Base-by-base conservation (phyloP, 345 rosid species). In the Chamaenerion angustifolium region DNA sequence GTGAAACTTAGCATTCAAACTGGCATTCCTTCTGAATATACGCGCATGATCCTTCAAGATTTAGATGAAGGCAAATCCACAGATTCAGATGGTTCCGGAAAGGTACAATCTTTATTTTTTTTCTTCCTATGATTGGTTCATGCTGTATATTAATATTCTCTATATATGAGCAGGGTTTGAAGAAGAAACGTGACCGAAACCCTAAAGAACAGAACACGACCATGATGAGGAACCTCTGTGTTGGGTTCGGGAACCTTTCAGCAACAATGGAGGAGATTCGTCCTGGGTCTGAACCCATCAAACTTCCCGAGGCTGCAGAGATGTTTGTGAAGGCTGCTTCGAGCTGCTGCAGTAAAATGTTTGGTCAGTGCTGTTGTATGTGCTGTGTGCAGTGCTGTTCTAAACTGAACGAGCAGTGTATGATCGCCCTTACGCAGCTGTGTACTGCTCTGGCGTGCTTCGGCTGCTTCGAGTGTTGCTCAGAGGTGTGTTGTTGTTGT, bases 391-490 rank as follows among this genome's bases (percentile, higher is more conserved):
- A 67, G 41, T 78, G 93, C 54, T 92, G 93, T 64, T 56, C 81
- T 17, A 71, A 51, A 65, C 70, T 82, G 51, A 92, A 79, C 44
- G 65, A 87, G 68, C 88, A 76, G 63, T 80, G 77, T 35, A 88
- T 71, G 43, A 17, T 71, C 4, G 71, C 55, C 14, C 59, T 80
- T 45, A 64, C 88, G 4, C 98, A 92, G 65, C 23, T 82, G 14
- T 80, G 75, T 64, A 43, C 74, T 11, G 85, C 85, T 40, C 47
- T 84, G 14, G 95, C 85, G 19, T 87, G 85, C 64, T 54, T 82
- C 13, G 88, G 85, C 60, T 87, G 98, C 72, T 18, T 77, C 37
- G 90, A 87, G 56, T 80, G 93, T 68, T 92, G 96, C 65, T 45
- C 87, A 12, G 27, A 25, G 13, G 11, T 92, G 12, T 87, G 98